A percentile compares a stretch with the other conserved stretches of the same genome.
These are phyloP conservation scores for Fusarium sacchari DNA, from an alignment of 2,329 filamentous ascomycete species.

Conservation along the genomic window DNA sequence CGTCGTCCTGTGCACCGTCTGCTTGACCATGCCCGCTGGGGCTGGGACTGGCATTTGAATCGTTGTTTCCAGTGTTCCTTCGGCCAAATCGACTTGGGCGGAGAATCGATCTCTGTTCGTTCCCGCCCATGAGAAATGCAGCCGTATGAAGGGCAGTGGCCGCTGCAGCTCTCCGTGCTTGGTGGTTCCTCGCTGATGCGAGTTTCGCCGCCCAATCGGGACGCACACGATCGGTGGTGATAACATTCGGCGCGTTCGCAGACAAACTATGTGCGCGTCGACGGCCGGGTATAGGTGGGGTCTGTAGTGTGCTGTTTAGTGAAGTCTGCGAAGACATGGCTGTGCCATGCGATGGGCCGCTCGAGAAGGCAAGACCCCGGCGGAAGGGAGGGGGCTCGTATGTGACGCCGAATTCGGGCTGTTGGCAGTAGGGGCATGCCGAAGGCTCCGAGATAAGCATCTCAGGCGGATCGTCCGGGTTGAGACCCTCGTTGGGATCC, in stretches of 20 bases:
- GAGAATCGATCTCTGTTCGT: conserved; percentile 59
- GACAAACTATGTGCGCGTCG: conserved; percentile 72
- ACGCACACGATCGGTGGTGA: conserved; percentile 91
- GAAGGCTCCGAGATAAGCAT: conserved; percentile 91
- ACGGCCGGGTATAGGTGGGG: conserved; percentile 52
- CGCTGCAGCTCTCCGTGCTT: conserved; percentile 86
- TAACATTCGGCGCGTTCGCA: conserved; percentile 83
- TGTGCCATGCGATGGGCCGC: conserved; percentile 57
- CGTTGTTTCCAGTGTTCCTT: conserved; percentile 58
- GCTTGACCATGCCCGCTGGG: conserved; percentile 43
- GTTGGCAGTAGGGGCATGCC: conserved; percentile 93
- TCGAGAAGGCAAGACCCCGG: conserved; percentile 77
- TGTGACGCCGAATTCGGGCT: conserved; percentile 95
- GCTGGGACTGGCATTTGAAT: conserved; percentile 43
- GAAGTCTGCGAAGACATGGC: conserved; percentile 91
- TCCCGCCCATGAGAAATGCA: conserved; percentile 85
- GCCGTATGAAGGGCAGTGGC: conserved; percentile 95
- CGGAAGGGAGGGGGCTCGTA: conserved; percentile 91
- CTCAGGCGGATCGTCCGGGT: conserved; percentile 63
- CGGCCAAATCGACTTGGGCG: conserved; percentile 66
- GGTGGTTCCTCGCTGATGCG: conserved; percentile 83
- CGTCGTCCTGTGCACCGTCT: conserved; percentile 12
- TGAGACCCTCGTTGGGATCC: conserved; percentile 50
- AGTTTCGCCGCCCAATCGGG: conserved; percentile 96
- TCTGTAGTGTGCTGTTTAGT: conserved; percentile 67